Evolutionary conservation across 345 rosid genomes (phyloP).

Genomic region (Draba incana): DNA sequence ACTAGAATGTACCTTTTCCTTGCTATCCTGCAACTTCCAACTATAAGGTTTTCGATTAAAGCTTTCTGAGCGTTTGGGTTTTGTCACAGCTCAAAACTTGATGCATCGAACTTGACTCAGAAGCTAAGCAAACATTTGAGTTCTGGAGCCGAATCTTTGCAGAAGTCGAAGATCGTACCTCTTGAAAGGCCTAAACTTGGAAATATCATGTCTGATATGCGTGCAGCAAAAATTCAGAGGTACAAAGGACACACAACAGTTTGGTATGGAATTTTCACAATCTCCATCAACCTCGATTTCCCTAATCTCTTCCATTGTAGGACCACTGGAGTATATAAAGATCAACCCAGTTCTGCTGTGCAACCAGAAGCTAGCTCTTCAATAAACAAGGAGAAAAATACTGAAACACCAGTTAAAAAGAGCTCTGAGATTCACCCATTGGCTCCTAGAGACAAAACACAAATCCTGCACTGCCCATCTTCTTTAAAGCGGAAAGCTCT

Average conservation of each 20-base stretch:
- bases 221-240: constrained; percentile 55
- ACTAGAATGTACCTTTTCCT: too few relatives aligned
- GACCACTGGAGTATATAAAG: constrained; percentile 44
- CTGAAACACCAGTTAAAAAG: constrained; percentile 37
- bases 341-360: constrained; percentile 41
- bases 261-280: constrained; percentile 4
- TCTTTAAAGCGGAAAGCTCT: constrained; percentile 71
- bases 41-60: neutral
- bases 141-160: constrained; percentile 46
- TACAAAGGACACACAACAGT: constrained; percentile 30
- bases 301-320: constrained; percentile 46
- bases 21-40: too few relatives aligned
- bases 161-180: constrained; percentile 44
- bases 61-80: constrained; percentile 21
- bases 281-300: neutral
- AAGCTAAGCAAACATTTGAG: constrained; percentile 43
- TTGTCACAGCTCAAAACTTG: constrained; percentile 49
- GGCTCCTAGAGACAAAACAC: constrained; percentile 44
- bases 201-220: constrained; percentile 49
- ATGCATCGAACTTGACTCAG: constrained; percentile 47
- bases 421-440: constrained; percentile 37
- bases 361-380: constrained; percentile 40
- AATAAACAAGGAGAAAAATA: constrained; percentile 43
- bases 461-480: constrained; percentile 39
- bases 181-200: constrained; percentile 52